Base-by-base conservation (phyloP, 2,329 filamentous ascomycete genomes). In the Colletotrichum caudatum region DNA sequence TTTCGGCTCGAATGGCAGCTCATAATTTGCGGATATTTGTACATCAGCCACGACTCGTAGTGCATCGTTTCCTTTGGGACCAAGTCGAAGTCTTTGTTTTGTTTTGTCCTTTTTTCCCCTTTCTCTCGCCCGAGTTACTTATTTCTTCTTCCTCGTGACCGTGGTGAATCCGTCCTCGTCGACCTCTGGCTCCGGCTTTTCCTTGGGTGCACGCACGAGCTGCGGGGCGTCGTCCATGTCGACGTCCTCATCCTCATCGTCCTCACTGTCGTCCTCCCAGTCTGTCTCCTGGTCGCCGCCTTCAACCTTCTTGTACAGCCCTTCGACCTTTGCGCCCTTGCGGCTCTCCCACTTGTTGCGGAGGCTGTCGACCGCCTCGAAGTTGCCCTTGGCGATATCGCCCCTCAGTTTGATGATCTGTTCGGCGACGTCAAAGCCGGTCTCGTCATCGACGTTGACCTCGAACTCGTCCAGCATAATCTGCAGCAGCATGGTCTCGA, bases 381-480 rank as follows among this genome's bases (percentile, higher is more conserved):
- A 92, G 68, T 91, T 86, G 20, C 93, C 92, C 73, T 88, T 86
- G 69, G 86, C 84, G 76, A 91, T 90, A 78, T 93, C 87, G 70
- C 85, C 84, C 76, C 90, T 86, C 74, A 95, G 83, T 64, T 86
- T 85, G 80, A 97, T 82, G 70, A 98, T 93, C 76, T 91, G 86
- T 70, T 86, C 84, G 12, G 94, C 94, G 8, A 97, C 89, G 67
- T 91, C 88, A 64, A 88, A 90, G 44, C 91, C 93, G 59, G 92
- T 95, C 76, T 94, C 95, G 81, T 99, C 96, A 78, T 98, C 96
- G 37, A 98, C 89, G 68, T 93, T 92, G 66, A 96, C 92, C 77
- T 97, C 94, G 78, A 98, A 99, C 82, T 99, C 96, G 83, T 98
- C 96, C 74, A 93, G 88, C 92, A 98, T 96, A 73, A 97, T 91